Base-by-base conservation (phyloP, 2,329 filamentous ascomycete genomes). In the Diaporthe velutina region DNA sequence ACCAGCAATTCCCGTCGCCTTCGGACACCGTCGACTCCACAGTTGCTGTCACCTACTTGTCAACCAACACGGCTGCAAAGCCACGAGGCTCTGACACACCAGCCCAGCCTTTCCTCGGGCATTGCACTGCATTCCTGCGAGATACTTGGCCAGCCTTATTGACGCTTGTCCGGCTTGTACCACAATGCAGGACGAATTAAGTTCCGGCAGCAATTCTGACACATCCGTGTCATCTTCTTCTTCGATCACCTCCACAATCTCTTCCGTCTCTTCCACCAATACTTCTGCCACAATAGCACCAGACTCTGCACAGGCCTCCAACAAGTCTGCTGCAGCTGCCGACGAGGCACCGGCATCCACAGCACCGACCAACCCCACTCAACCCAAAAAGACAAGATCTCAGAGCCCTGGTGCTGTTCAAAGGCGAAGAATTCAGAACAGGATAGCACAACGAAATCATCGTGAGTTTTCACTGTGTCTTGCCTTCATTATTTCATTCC, bases 401-500 rank as follows among this genome's bases (percentile, higher is more conserved):
- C 64, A 67, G 9, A 50, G 42, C 28, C 64, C 64, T 5, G 64
- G 64, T 38, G 64, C 64, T 22, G 64, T 67, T 35, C 64, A 67
- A 30, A 52, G 64, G 45, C 30, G 64, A 17, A 67, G 64, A 28
- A 67, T 67, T 12, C 64, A 67, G n/a, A 67, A 67, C 45, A 50
- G 64, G 64, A 67, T 67, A 35, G 64, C 64, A 67, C 64, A 67
- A 67, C 28, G 64, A 13, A 67, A 67, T 13, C 64, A 67, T 52
- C 42, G 64, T 67, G 48, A 35, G 64, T 67, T 19, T 50, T 19
- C 42, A 19, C 9, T 8, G 7, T n/a, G 9, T 67, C 45, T 48
- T 3, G 19, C 13, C 60, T 50, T 38, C 19, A 2, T 33, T 9
- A 10, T 25, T 35, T 9, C 4, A 10, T 8, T 50, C 17, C 25